Conservation (phyloP, 2,329 filamentous ascomycete genomes). For the Xylaria sp. region DNA sequence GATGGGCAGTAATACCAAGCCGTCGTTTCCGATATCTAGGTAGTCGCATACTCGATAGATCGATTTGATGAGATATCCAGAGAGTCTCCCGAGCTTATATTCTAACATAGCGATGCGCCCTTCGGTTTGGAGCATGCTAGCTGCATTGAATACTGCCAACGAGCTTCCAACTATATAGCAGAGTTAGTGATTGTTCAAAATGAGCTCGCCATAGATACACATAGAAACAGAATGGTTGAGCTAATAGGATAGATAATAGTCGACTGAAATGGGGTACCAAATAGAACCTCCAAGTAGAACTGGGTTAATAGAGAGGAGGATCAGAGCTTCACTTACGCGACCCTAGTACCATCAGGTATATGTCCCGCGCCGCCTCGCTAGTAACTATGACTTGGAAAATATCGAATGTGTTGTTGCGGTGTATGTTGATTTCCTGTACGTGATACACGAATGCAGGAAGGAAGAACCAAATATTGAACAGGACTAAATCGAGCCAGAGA, state of each 20-base stretch:
- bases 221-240: too few relatives aligned
- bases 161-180: conserved; percentile 38
- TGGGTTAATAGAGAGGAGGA: not conserved
- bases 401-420: not conserved
- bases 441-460: conserved; percentile 40
- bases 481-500: conserved; percentile 40
- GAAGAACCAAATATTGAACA: conserved; percentile 44
- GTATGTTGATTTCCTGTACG: conserved; percentile 26
- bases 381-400: conserved; percentile 26
- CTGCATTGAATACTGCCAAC: conserved; percentile 42
- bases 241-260: too few relatives aligned
- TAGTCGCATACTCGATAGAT: conserved; percentile 29
- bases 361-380: conserved; percentile 34
- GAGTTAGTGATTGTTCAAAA: conserved; percentile 8
- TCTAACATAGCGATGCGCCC: conserved; percentile 25
- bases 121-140: conserved; percentile 39
- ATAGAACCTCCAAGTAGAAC: not conserved
- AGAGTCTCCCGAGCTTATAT: conserved; percentile 24
- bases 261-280: not conserved
- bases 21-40: conserved; percentile 35
- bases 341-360: conserved; percentile 41
- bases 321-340: conserved; percentile 31
- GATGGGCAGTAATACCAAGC: not conserved
- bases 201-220: not conserved
- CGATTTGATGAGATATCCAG: conserved; percentile 20